phyloP scores from a whole-genome alignment of 371 early-diverging fungal genomes.

The Mucor velutinosus region DNA sequence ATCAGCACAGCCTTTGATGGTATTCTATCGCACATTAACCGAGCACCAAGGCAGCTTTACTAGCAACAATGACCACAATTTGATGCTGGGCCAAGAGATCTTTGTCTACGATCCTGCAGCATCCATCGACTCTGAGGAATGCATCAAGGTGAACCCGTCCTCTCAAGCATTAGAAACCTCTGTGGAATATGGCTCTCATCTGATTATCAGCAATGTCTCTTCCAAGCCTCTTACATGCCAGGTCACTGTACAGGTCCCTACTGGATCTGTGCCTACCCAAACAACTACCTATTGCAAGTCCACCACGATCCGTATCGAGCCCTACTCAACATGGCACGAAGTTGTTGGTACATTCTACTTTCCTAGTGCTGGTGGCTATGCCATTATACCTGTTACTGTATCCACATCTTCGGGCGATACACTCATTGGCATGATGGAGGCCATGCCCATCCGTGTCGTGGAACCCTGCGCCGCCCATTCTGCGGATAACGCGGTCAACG shows the following conservation, averaged over 20 bases:
- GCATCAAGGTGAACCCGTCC: conserved; percentile 29
- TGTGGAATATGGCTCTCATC: conserved; percentile 41
- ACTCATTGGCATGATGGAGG: conserved; percentile 3
- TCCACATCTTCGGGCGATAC: conserved; percentile 29
- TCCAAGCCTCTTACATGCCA: conserved; percentile 30
- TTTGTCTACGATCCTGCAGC: conserved; percentile 18
- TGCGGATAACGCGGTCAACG: not conserved
- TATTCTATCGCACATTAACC: conserved; percentile 45
- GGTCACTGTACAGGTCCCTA: conserved; percentile 45
- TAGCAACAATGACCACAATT: not conserved
- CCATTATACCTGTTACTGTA: conserved; percentile 47
- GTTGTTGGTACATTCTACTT: conserved; percentile 56
- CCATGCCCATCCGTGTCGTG: not conserved
- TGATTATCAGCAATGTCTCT: conserved; percentile 44
- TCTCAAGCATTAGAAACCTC: conserved; percentile 3
- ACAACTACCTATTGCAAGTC: conserved; percentile 35
- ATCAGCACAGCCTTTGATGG: conserved; percentile 36
- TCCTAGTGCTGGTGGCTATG: conserved; percentile 47
- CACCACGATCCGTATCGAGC: conserved; percentile 32
- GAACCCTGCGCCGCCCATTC: not conserved
- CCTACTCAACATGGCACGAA: conserved; percentile 48
- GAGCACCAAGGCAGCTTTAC: not conserved
- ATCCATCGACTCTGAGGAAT: conserved; percentile 25
- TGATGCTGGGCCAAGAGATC: conserved; percentile 39
- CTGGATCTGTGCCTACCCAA: conserved; percentile 40